Conservation (phyloP, 768 basidiomycete species). For the Suillus sp. region DNA sequence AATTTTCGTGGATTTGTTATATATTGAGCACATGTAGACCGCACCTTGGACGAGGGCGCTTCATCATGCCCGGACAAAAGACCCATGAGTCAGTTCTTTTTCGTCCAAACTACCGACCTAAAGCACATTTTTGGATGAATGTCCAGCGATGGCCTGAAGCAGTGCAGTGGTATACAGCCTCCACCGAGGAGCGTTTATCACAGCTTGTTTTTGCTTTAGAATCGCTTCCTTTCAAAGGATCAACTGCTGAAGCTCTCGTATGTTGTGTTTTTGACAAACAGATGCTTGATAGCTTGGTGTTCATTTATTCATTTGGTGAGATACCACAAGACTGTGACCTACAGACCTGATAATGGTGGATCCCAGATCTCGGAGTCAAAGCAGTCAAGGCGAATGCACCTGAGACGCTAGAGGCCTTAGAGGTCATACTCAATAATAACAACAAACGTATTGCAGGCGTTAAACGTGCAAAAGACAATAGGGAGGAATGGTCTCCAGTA, state of each 20-base stretch:
- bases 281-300: neutral
- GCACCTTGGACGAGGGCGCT: slow-evolving; percentile 5
- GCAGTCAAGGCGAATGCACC: neutral
- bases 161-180: neutral
- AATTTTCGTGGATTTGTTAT: neutral
- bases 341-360: neutral
- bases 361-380: neutral
- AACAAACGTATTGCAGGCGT: neutral
- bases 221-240: neutral
- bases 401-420: neutral
- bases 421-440: neutral
- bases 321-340: neutral
- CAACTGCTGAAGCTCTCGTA: neutral
- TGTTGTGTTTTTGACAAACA: neutral
- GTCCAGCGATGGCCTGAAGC: slow-evolving; percentile 7
- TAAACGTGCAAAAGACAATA: neutral
- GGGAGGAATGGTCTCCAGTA: neutral
- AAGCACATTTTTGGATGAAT: slow-evolving; percentile 6
- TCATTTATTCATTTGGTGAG: neutral
- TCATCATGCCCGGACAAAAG: slow-evolving; percentile 12
- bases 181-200: neutral
- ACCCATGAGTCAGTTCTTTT: slow-evolving; percentile 11
- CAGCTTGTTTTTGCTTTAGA: neutral
- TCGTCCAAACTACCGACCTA: slow-evolving; percentile 5
- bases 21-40: neutral